Conservation (phyloP, 306 rosid genomes). For the Corylus avellana region DNA sequence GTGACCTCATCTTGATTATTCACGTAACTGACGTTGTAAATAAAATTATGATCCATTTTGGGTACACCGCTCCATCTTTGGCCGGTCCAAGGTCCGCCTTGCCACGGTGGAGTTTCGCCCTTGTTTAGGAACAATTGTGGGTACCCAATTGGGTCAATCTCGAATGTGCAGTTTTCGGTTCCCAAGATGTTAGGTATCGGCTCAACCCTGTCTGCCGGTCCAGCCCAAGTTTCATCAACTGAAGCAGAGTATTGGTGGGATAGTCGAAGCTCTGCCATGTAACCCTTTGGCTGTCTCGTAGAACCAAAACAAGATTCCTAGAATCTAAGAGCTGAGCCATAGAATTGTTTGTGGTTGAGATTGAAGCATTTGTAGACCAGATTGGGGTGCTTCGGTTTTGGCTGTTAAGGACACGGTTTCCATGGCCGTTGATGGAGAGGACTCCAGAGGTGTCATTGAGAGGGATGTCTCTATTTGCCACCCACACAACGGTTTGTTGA, state of each 20-base stretch:
- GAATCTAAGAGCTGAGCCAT: conserved; percentile 34
- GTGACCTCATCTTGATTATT: conserved; percentile 20
- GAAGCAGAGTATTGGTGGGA: conserved; percentile 34
- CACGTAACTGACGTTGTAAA: conserved; percentile 19
- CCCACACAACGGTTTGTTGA: conserved; percentile 45
- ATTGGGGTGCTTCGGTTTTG: conserved; percentile 1
- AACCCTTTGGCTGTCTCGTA: not conserved
- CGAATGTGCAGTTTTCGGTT: conserved; percentile 24
- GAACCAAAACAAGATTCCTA: conserved; percentile 31
- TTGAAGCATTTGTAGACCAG: not conserved
- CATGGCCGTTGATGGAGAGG: conserved; percentile 31
- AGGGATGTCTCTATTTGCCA: conserved; percentile 48
- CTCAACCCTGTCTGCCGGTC: conserved; percentile 18
- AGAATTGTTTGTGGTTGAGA: not conserved
- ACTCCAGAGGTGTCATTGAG: conserved; percentile 36
- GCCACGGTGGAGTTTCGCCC: conserved; percentile 27
- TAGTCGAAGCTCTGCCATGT: conserved; percentile 44
- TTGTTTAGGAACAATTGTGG: conserved; percentile 43
- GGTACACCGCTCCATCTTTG: conserved; percentile 28
- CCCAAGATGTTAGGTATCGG: conserved; percentile 41
- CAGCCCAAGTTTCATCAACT: conserved; percentile 26
- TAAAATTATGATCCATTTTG: conserved; percentile 6
- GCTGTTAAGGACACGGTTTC: conserved; percentile 29
- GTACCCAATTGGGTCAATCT: conserved; percentile 37
- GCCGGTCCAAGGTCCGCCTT: conserved; percentile 41